Base-by-base conservation (phyloP, 2,329 filamentous ascomycete species). In the Curvularia sp. region DNA sequence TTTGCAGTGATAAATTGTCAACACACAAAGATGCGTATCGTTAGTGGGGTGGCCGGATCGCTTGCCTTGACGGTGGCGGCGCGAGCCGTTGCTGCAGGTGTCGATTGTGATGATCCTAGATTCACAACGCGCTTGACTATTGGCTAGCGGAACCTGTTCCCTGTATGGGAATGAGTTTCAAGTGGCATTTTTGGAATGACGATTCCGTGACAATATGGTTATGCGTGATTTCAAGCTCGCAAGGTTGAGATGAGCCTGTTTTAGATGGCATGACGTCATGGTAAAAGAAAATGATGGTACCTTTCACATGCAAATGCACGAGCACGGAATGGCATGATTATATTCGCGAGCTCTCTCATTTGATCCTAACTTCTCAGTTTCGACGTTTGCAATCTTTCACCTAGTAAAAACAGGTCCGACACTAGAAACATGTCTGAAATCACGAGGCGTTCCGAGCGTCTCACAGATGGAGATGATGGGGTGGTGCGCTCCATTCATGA, bases 341-440 rank as follows among this genome's bases (percentile, higher is more conserved):
- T 51, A 15, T 32, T 32, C 13, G 23, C 18, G 19, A 25, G 18
- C 30, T 15, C 2, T 30, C 41, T 28, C 7, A 9, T 9, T 27
- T 9, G 15, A n/a, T 27, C 4, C 18, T 43, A n/a, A 27, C 18
- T 27, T 28, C 41, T 28, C 13, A 10, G 13, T 10, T 18, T 43
- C 13, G 8, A 28, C 41, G 1, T 27, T 25, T 13, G 7, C 42
- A 1, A 21, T 21, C 9, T 23, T n/a, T 9, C 23, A 18, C 13
- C 12, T 13, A 12, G 7, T 3, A 10, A n/a, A 3, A 21, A 21
- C 7, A 51, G 23, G 49, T n/a, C 38, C n/a, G 49, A 51, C 18
- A 42, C 9, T 18, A 55, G 30, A 36, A 47, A 25, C 48, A 57
- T 57, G 54, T 28, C 54, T 13, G 54, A 57, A 34, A 32, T 46